Evolutionary conservation across 106 monocot genomes (phyloP).

Genomic region (Dioscorea alata): DNA sequence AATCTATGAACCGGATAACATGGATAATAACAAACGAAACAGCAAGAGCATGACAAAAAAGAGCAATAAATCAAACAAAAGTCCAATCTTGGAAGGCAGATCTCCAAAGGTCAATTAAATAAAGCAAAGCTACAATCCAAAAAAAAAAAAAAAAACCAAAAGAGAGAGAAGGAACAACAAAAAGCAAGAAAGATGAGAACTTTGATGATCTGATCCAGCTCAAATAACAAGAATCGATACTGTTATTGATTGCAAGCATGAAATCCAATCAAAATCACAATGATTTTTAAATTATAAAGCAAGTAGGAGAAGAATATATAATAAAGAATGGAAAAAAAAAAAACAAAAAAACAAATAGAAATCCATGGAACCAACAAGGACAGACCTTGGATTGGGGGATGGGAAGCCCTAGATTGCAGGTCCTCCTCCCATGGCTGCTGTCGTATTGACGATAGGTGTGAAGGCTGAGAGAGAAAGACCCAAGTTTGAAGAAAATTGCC

Average conservation of each 20-base stretch:
- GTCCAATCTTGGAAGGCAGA: background rate
- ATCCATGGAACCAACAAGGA: background rate
- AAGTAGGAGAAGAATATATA: background rate
- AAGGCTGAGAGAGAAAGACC: background rate
- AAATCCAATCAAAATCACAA: background rate
- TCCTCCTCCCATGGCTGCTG: slow-evolving; percentile 1
- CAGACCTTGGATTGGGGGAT: background rate
- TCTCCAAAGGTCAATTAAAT: background rate
- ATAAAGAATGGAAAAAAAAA: background rate
- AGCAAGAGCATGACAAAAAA: background rate
- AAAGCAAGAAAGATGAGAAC: background rate
- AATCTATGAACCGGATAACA: background rate
- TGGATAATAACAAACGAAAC: background rate
- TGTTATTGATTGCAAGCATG: background rate
- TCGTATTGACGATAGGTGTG: background rate
- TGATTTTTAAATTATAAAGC: background rate
- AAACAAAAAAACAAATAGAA: background rate
- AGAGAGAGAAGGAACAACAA: background rate
- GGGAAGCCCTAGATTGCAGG: background rate
- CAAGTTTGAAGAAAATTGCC: background rate
- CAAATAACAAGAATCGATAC: background rate
- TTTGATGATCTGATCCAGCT: background rate
- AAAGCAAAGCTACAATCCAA: background rate
- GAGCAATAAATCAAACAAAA: slow-evolving; percentile 1
- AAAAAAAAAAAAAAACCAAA: too few species aligned